phyloP scores from a whole-genome alignment of 2,329 filamentous ascomycete genomes.

The Phoma sp. region DNA sequence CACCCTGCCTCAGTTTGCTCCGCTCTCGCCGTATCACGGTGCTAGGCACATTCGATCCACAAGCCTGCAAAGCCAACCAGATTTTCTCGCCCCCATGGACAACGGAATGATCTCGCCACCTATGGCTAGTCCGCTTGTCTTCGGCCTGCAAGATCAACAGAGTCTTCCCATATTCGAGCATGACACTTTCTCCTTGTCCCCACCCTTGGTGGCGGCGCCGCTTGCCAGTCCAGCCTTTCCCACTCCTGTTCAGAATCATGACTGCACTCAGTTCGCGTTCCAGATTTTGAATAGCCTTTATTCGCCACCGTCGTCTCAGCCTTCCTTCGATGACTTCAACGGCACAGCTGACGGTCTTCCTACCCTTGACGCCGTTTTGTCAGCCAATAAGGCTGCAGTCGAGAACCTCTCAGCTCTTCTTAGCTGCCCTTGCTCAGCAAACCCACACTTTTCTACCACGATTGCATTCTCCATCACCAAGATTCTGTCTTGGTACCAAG shows the following conservation, averaged over 20 bases:
- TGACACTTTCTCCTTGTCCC: slow-evolving; percentile 13
- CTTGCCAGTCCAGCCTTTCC: slow-evolving; percentile 38
- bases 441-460: slow-evolving; percentile 47
- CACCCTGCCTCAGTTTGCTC: slow-evolving; percentile 34
- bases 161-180: slow-evolving; percentile 22
- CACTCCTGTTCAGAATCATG: slow-evolving; percentile 34
- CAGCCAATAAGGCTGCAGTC: slow-evolving; percentile 43
- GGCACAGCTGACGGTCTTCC: slow-evolving; percentile 34
- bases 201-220: slow-evolving; percentile 28
- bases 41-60: slow-evolving; percentile 35
- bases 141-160: slow-evolving; percentile 34
- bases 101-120: slow-evolving; percentile 30
- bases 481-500: slow-evolving; percentile 47
- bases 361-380: slow-evolving; percentile 40
- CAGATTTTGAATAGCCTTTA: slow-evolving; percentile 44
- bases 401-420: slow-evolving; percentile 44
- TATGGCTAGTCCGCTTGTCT: slow-evolving; percentile 32
- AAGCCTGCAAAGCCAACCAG: slow-evolving; percentile 42
- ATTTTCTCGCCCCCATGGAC: slow-evolving; percentile 38
- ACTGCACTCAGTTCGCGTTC: slow-evolving; percentile 47
- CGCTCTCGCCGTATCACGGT: slow-evolving; percentile 24
- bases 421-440: slow-evolving; percentile 43
- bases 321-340: slow-evolving; percentile 34
- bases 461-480: slow-evolving; percentile 45
- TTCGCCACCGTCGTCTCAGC: slow-evolving; percentile 36